Conservation (phyloP, 192 early-diverging fungal genomes). For the Gaertneriomyces sp. region DNA sequence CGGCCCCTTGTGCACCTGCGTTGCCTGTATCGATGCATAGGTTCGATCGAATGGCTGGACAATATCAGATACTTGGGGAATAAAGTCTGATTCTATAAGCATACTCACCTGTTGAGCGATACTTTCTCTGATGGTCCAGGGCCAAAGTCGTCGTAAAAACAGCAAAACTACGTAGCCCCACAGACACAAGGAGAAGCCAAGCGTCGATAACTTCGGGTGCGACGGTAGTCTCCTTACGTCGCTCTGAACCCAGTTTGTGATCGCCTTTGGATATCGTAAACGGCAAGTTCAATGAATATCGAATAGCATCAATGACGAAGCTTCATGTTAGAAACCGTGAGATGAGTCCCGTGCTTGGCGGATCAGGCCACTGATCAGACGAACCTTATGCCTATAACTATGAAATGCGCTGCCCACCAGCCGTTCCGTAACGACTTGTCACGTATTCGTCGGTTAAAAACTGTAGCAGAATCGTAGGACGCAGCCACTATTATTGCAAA, state of each 20-base stretch:
- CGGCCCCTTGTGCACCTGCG: too few relatives aligned
- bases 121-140: slow-evolving; percentile 30
- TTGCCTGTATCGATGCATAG: too few relatives aligned
- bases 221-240: slow-evolving; percentile 22
- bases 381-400: slow-evolving; percentile 20
- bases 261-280: neutral
- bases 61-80: too few relatives aligned
- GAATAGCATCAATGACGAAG: slow-evolving; percentile 35
- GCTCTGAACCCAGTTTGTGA: neutral
- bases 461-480: slow-evolving; percentile 23
- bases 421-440: slow-evolving; percentile 34
- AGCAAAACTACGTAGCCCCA: slow-evolving; percentile 18
- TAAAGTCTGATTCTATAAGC: neutral
- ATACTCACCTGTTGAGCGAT: slow-evolving; percentile 29
- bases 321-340: neutral
- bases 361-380: neutral
- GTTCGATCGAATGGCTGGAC: too few relatives aligned
- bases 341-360: too few relatives aligned
- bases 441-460: slow-evolving; percentile 38
- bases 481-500: slow-evolving; percentile 19
- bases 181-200: slow-evolving; percentile 35
- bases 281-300: slow-evolving; percentile 35
- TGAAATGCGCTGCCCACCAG: slow-evolving; percentile 32
- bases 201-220: slow-evolving; percentile 37
- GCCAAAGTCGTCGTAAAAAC: slow-evolving; percentile 32